phyloP scores from a whole-genome alignment of 225 moss, liverwort and hornwort species.

The Antitrichia curtipendula region DNA sequence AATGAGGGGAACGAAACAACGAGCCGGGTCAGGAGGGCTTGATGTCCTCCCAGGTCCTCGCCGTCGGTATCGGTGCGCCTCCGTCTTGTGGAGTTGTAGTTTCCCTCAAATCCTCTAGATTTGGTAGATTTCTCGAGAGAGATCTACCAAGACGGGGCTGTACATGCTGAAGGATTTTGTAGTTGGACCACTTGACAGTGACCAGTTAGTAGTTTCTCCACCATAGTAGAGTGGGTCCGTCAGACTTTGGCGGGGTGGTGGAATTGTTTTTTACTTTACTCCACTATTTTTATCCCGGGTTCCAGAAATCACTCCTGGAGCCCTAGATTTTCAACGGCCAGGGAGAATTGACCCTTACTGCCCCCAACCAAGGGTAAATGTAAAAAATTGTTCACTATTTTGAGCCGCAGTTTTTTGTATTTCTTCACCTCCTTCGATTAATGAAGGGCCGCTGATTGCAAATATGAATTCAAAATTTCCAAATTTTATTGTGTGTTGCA shows the following conservation, averaged over 20 bases:
- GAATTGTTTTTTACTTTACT: neutral
- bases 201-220: neutral
- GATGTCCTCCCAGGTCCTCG: neutral
- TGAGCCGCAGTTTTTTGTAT: no score
- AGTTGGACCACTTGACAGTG: neutral
- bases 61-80: neutral
- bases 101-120: neutral
- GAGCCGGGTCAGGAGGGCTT: neutral
- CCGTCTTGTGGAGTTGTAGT: no score
- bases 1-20: neutral
- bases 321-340: neutral
- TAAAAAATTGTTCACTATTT: no score
- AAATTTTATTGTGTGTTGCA: no score
- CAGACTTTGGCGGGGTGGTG: neutral
- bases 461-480: no score
- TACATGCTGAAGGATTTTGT: neutral
- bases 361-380: no score
- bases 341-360: no score
- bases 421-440: no score
- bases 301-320: neutral
- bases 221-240: neutral
- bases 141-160: no score
- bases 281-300: neutral
- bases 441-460: no score
- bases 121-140: neutral